Evolutionary conservation across 1,284 basidiomycete genomes (phyloP).

Genomic region (Microstroma glucosiphilum): DNA sequence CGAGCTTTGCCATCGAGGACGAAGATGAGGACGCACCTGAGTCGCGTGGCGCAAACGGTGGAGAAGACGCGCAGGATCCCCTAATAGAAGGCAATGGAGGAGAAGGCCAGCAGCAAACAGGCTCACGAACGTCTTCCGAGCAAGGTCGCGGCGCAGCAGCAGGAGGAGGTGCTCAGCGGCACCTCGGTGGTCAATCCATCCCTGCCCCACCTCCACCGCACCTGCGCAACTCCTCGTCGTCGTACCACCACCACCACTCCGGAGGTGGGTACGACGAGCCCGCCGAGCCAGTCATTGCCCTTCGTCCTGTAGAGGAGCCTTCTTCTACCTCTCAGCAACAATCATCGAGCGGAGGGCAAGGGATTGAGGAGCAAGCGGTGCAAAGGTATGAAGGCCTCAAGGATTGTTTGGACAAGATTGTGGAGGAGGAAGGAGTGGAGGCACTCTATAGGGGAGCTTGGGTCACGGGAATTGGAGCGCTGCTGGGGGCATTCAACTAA

Average conservation of each 20-base stretch:
- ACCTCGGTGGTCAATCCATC: conserved; percentile 2
- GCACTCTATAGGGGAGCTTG: conserved; percentile 41
- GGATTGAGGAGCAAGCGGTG: conserved; percentile 35
- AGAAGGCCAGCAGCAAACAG: conserved; percentile 2
- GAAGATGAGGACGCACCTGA: conserved; percentile 31
- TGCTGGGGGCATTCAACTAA: neutral
- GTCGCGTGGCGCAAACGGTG: neutral
- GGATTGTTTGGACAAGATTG: conserved; percentile 47
- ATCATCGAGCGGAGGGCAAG: conserved; percentile 17
- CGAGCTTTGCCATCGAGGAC: conserved; percentile 41
- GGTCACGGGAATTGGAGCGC: conserved; percentile 32
- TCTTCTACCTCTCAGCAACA: too few species aligned
- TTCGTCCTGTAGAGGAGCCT: conserved; percentile 41
- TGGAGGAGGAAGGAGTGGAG: conserved; percentile 46
- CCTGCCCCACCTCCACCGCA: neutral
- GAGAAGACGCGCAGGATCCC: neutral
- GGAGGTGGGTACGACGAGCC: conserved; percentile 17
- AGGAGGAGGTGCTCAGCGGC: too few species aligned
- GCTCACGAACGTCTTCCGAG: neutral
- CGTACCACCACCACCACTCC: conserved; percentile 6
- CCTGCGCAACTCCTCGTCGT: conserved; percentile 3
- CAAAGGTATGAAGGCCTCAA: conserved; percentile 36
- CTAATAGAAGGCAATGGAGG: conserved; percentile 8
- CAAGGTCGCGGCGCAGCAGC: neutral
- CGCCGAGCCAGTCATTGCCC: conserved; percentile 46